Percentiles rank a stretch among this genome's conserved stretches.
phyloP scores from a whole-genome alignment of 495 filamentous ascomycete genomes.

The Xylaria nigripes region DNA sequence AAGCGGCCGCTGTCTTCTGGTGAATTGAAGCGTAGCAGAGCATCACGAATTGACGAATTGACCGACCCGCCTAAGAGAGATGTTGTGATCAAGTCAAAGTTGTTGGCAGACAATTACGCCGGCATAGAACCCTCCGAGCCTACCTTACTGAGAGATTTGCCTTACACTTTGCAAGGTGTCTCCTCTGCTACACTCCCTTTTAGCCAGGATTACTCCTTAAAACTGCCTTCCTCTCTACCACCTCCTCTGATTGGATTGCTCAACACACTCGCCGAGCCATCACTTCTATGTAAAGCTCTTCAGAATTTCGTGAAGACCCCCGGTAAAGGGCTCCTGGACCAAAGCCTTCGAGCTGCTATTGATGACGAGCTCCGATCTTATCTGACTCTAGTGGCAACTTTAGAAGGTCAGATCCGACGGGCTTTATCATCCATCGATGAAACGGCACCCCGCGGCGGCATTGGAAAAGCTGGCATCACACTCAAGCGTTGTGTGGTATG shows the following conservation, averaged over 20 bases:
- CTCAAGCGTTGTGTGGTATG: constrained; percentile 93
- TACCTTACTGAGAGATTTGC: constrained; percentile 77
- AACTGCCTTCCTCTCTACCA: constrained; percentile 70
- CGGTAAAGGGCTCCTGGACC: constrained; percentile 63
- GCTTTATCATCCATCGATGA: constrained; percentile 63
- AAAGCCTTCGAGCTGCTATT: constrained; percentile 88
- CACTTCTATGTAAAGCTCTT: constrained; percentile 75
- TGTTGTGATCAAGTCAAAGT: constrained; percentile 43
- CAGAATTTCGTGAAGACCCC: constrained; percentile 68
- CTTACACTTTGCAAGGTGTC: constrained; percentile 89
- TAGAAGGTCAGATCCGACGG: constrained; percentile 88
- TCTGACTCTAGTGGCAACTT: constrained; percentile 79
- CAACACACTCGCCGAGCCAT: constrained; percentile 86
- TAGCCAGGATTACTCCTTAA: constrained; percentile 51
- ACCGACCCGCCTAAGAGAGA: constrained; percentile 25
- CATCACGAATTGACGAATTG: constrained; percentile 12
- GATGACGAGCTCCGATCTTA: constrained; percentile 81
- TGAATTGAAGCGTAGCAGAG: constrained; percentile 17
- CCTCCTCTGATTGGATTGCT: constrained; percentile 80
- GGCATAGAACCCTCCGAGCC: constrained; percentile 54
- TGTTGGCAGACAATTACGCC: constrained; percentile 43
- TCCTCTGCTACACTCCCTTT: constrained; percentile 81
- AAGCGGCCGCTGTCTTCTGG: constrained; percentile 16
- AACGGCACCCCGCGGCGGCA: constrained; percentile 51
- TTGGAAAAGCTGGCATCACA: constrained; percentile 87